phyloP scores from a whole-genome alignment of 2,329 filamentous ascomycete genomes.

The Corniculantispora saksenae region DNA sequence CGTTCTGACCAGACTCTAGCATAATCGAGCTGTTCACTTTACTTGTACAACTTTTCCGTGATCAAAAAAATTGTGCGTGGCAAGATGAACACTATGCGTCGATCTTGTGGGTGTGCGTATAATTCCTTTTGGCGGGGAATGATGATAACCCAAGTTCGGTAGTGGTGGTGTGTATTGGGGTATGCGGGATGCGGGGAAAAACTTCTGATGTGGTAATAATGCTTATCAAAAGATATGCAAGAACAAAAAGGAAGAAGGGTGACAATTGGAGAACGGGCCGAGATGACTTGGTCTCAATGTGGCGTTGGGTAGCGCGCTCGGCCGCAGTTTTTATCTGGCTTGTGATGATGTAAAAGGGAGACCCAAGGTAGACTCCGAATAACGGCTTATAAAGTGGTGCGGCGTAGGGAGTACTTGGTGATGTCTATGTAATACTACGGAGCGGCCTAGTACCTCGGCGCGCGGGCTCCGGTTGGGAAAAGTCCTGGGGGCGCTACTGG shows the following conservation, averaged over 20 bases:
- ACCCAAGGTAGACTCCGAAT: conserved; percentile 3
- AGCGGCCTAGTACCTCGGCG: neutral
- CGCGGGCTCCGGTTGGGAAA: neutral
- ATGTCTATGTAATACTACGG: neutral
- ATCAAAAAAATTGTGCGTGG: neutral
- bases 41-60: neutral
- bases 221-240: no score
- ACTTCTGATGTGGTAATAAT: no score
- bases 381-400: neutral
- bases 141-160: neutral
- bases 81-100: neutral
- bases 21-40: neutral
- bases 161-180: neutral
- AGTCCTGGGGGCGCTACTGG: neutral
- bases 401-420: neutral
- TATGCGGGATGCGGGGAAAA: neutral
- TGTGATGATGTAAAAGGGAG: conserved; percentile 18
- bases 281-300: neutral
- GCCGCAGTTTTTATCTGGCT: neutral
- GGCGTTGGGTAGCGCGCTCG: neutral
- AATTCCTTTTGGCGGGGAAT: neutral
- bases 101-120: neutral
- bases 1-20: conserved; percentile 10
- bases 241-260: neutral
- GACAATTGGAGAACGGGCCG: neutral